Conservation (phyloP, 805 yeast species). For the Starmerella geochares region DNA sequence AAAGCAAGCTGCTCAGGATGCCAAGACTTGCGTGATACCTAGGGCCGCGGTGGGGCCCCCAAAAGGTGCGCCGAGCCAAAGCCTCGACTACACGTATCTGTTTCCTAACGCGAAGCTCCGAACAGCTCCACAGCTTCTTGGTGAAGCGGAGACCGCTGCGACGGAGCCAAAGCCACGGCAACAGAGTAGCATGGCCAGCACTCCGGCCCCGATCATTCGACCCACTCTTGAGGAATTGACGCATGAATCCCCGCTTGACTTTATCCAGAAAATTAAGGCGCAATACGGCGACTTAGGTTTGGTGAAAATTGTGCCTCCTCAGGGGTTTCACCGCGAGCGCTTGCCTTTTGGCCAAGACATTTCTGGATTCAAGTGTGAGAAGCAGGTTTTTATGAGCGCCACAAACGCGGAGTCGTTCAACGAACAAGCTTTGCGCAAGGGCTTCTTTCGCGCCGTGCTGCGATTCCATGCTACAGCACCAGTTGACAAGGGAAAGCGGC, state of each 20-base stretch:
- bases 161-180: not conserved
- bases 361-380: constrained; percentile 6
- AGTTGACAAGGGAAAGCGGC: not conserved
- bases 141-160: not conserved
- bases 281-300: constrained; percentile 2
- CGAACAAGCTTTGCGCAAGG: constrained; percentile 6
- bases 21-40: constrained; percentile 4
- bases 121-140: not conserved
- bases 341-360: constrained; percentile 13
- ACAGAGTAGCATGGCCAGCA: not conserved
- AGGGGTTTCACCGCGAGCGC: not conserved
- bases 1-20: constrained; percentile 7
- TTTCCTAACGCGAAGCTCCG: not conserved
- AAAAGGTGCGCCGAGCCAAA: not conserved
- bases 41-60: not conserved
- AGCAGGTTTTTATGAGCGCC: constrained; percentile 4
- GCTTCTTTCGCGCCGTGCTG: constrained; percentile 16
- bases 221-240: constrained; percentile 5
- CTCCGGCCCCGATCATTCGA: constrained; percentile 4
- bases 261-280: not conserved
- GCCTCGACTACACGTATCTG: not conserved
- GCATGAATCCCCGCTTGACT: not conserved
- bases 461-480: constrained; percentile 11
- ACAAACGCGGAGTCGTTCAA: not conserved
- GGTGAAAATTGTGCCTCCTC: constrained; percentile 9